Evolutionary conservation across 306 rosid species (phyloP), one percentile per base, ranked within the genome.

Genomic region (Luffa aegyptiaca): DNA sequence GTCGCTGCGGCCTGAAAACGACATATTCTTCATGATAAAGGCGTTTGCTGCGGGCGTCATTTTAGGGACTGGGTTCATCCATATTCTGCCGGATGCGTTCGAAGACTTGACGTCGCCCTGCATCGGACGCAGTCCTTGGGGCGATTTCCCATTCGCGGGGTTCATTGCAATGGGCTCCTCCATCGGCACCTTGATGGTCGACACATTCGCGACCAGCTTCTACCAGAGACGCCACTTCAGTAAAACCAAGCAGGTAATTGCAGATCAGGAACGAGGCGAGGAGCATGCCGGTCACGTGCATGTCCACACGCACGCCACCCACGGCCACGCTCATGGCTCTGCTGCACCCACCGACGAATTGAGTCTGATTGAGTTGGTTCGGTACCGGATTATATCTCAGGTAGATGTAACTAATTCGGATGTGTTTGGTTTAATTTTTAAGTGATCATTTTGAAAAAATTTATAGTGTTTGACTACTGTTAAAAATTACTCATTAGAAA

Each of bases 281-380:
- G 85, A 73, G 35, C 99, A 88, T 79, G 86, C 78, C 37, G 94
- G 89, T 80, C 99, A 93, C 74, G 84, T 95, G 10, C 99, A 95
- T 85, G 97, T 93, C 21, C 99, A 91, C 81, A 93, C 97, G 2
- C 99, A 95, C 81, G 92, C 97, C 64, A 88, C 99, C 0, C 99
- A 95, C 61, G 99, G 99, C 13, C 99, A 93, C 80, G 88, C 98
- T 71, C 97, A 95, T 78, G 99, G 97, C 61, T 46, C 81, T 46
- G 39, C 37, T 31, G 8, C 36, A 17, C 80, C 90, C 10, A 14
- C 88, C 55, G 72, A 74, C 14, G 84, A 82, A 46, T 39, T 51
- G 58, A 86, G 26, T 53, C 91, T 12, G 86, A 84, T 20, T 14
- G 84, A 91, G 18, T 69, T 90, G 3, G 79, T 93, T 58, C 84